phyloP scores from a whole-genome alignment of 306 rosid species.

The Acacia confusa region DNA sequence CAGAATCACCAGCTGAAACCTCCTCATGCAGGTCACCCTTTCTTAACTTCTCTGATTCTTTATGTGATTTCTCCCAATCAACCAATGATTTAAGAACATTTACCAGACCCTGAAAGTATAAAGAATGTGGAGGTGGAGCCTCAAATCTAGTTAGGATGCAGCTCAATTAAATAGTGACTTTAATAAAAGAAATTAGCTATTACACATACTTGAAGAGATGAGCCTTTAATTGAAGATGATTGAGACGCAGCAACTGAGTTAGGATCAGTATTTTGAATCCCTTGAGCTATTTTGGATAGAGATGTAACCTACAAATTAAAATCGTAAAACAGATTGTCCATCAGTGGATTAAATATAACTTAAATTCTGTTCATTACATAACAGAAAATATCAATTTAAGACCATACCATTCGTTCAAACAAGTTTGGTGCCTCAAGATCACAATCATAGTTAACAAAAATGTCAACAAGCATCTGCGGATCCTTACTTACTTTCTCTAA shows the following conservation, averaged over 20 bases:
- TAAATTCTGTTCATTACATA: slow-evolving; percentile 19
- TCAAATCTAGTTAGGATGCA: slow-evolving; percentile 17
- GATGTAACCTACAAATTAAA: slow-evolving; percentile 71
- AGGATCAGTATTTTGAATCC: slow-evolving; percentile 76
- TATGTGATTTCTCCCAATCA: slow-evolving; percentile 85
- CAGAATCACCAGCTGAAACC: slow-evolving; percentile 60
- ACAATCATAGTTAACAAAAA: slow-evolving; percentile 98
- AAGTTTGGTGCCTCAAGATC: slow-evolving; percentile 99
- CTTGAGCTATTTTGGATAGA: slow-evolving; percentile 92
- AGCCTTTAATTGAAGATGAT: slow-evolving; percentile 77
- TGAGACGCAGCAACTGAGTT: slow-evolving; percentile 74
- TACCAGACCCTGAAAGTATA: slow-evolving; percentile 80
- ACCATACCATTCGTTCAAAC: slow-evolving; percentile 93
- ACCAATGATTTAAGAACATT: slow-evolving; percentile 95
- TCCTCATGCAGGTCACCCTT: slow-evolving; percentile 58
- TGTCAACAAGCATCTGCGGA: slow-evolving; percentile 97
- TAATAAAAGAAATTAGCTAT: slow-evolving; percentile 13
- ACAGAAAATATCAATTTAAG: slow-evolving; percentile 21
- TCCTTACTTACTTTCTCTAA: slow-evolving; percentile 93
- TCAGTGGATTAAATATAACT: not conserved
- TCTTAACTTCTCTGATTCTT: slow-evolving; percentile 55
- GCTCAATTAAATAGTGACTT: slow-evolving; percentile 30
- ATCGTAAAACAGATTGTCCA: slow-evolving; percentile 30
- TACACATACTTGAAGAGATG: slow-evolving; percentile 91
- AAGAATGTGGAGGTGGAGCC: slow-evolving; percentile 36